Base-by-base conservation (phyloP, 2,329 filamentous ascomycete genomes). In the Clonostachys byssicola region DNA sequence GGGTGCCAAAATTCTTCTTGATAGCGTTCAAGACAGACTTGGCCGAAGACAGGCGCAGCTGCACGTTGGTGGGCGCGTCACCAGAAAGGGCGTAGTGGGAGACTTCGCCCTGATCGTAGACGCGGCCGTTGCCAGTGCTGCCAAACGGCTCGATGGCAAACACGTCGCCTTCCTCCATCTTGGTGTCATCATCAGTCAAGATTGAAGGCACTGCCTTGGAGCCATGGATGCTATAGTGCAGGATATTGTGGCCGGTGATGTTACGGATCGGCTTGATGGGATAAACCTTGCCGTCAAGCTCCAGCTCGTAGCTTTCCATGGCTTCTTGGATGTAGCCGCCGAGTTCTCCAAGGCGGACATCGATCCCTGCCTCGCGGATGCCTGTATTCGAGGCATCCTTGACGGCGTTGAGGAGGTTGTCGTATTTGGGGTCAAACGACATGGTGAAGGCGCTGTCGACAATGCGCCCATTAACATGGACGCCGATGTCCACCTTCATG, bases 131-230 rank as follows among this genome's bases (percentile, higher is more conserved):
- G 53, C 92, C 92, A 18, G 92, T 96, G 64, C 87, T 94, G 50
- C 92, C 92, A 66, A 96, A 96, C 1, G 92, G 96, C 73, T 96
- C 92, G 57, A 96, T 95, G 54, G 92, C 92, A 66, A 95, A 96
- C 17, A 91, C 85, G 62, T 96, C 92, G 40, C 91, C 91, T 70
- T 96, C 92, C 71, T 96, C 92, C 92, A 96, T 96, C 78, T 95
- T 96, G 45, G 90, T 95, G 64, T 86, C 83, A 60, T 95, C 89
- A 52, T 81, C 81, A 52, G 83, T 86, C 74, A 95, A 95, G 53
- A 96, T 90, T 59, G 96, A 95, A 0, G 92, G 92, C 45, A 96
- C 89, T 55, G 88, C 91, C 77, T 96, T 96, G 59, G 83, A 88
- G 49, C 92, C 91, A 70, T 96, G 92, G 58, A 96, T 96, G 64